Evolutionary conservation across 352 stramenopile species (phyloP).

Genomic region (Pythium sukuiense): DNA sequence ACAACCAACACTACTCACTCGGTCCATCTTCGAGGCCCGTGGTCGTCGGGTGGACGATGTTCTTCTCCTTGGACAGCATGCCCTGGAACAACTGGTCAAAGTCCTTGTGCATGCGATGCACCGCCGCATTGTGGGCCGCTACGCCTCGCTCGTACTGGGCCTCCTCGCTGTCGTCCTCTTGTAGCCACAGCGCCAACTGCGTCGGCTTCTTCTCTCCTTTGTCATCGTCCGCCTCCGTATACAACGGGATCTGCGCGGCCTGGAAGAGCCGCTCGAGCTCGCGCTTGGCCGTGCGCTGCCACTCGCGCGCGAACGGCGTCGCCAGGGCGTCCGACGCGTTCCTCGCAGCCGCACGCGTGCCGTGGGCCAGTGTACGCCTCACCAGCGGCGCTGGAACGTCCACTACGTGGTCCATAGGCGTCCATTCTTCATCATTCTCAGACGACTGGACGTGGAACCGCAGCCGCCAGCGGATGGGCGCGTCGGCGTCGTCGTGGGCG

Average conservation of each 20-base stretch:
- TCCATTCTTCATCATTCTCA: conserved; percentile 5
- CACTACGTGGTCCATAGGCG: conserved; percentile 42
- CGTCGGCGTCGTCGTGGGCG: conserved; percentile 25
- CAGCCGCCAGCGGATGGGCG: conserved; percentile 51
- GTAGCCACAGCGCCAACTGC: conserved; percentile 54
- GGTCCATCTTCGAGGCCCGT: conserved; percentile 72
- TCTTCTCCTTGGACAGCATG: conserved; percentile 72
- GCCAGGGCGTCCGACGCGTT: conserved; percentile 38
- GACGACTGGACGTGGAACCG: conserved; percentile 51
- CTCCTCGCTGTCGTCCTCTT: conserved; percentile 40
- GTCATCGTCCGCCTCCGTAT: conserved; percentile 7
- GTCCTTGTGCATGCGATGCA: conserved; percentile 41
- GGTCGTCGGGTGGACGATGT: conserved; percentile 69
- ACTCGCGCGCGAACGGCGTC: conserved; percentile 59
- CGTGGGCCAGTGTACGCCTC: conserved; percentile 51
- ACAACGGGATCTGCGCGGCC: conserved; percentile 52
- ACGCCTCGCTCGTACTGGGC: conserved; percentile 37
- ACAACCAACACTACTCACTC: conserved; percentile 17
- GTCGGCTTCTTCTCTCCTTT: conserved; percentile 20
- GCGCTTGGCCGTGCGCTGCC: conserved; percentile 63
- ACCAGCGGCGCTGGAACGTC: conserved; percentile 53
- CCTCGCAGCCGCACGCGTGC: conserved; percentile 21
- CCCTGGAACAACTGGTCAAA: conserved; percentile 63
- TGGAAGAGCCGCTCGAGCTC: conserved; percentile 64
- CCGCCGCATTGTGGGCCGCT: conserved; percentile 41